These are phyloP conservation scores for Dioscorea cayenensis DNA, from an alignment of 116 monocot species.

Conservation along the genomic window DNA sequence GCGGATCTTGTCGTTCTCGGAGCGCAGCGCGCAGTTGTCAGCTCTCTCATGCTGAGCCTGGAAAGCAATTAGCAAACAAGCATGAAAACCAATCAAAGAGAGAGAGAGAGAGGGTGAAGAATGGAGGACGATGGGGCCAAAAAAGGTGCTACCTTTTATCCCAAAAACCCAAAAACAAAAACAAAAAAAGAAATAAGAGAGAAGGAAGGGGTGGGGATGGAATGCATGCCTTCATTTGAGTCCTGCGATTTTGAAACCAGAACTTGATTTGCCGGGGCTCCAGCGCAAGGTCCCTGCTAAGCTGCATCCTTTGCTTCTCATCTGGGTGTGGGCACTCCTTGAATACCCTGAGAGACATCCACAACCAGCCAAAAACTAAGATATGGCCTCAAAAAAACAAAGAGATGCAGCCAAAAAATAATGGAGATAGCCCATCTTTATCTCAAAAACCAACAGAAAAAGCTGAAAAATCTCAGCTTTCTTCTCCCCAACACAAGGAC, in stretches of 20 bases:
- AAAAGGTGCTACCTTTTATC: not conserved
- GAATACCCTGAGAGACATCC: constrained; percentile 49
- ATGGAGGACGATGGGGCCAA: not conserved
- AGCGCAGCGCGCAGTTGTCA: constrained; percentile 71
- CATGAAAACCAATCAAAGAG: not conserved
- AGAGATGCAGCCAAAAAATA: not conserved
- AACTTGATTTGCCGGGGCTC: constrained; percentile 91
- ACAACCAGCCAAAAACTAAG: not conserved
- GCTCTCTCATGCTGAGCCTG: constrained; percentile 87
- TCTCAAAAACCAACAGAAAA: not conserved
- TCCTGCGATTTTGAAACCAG: constrained; percentile 92
- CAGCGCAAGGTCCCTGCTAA: constrained; percentile 72
- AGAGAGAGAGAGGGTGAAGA: not conserved
- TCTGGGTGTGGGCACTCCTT: constrained; percentile 89
- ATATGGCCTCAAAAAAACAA: not conserved
- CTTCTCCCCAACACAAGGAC: not conserved
- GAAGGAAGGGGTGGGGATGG: too few relatives aligned
- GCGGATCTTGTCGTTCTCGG: constrained; percentile 92
- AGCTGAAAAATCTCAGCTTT: not conserved
- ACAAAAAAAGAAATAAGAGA: not conserved
- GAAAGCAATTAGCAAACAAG: not conserved
- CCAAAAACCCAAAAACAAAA: not conserved
- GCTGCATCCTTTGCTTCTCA: constrained; percentile 89
- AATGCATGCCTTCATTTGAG: constrained; percentile 66
- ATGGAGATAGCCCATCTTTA: not conserved